phyloP scores from a whole-genome alignment of 352 stramenopile genomes.

The Aphanomyces stellatus region DNA sequence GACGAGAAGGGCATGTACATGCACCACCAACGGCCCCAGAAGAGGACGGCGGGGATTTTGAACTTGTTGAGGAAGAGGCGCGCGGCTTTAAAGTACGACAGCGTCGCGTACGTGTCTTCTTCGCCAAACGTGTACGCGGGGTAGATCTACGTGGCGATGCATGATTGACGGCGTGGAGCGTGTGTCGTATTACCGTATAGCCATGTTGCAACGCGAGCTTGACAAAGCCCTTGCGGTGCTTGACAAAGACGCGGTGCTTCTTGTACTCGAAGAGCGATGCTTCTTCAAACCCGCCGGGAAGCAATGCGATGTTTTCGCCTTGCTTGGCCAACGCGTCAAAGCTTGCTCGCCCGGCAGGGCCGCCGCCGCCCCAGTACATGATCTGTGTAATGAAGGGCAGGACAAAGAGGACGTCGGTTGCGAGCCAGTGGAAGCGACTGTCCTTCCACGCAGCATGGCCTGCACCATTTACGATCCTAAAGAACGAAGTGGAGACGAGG shows the following conservation, averaged over 20 bases:
- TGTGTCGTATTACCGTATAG: constrained; percentile 45
- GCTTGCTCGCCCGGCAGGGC: constrained; percentile 36
- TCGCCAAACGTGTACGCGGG: constrained; percentile 92
- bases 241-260: constrained; percentile 86
- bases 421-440: constrained; percentile 48
- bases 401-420: constrained; percentile 56
- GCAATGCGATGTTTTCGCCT: constrained; percentile 59
- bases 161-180: neutral
- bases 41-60: constrained; percentile 75
- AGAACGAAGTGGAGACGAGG: neutral
- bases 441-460: constrained; percentile 41
- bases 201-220: constrained; percentile 88
- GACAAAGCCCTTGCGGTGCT: constrained; percentile 89
- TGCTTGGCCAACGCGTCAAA: constrained; percentile 44
- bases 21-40: constrained; percentile 61
- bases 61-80: constrained; percentile 76
- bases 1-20: constrained; percentile 75
- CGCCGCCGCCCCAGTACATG: constrained; percentile 60
- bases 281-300: constrained; percentile 92
- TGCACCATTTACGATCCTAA: constrained; percentile 37
- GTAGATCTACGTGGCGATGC: constrained; percentile 22
- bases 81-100: constrained; percentile 67
- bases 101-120: constrained; percentile 75
- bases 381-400: constrained; percentile 60
- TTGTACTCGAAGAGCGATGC: constrained; percentile 77